Conservation (phyloP, 1,284 basidiomycete genomes). For the Farysia itapuensis region DNA sequence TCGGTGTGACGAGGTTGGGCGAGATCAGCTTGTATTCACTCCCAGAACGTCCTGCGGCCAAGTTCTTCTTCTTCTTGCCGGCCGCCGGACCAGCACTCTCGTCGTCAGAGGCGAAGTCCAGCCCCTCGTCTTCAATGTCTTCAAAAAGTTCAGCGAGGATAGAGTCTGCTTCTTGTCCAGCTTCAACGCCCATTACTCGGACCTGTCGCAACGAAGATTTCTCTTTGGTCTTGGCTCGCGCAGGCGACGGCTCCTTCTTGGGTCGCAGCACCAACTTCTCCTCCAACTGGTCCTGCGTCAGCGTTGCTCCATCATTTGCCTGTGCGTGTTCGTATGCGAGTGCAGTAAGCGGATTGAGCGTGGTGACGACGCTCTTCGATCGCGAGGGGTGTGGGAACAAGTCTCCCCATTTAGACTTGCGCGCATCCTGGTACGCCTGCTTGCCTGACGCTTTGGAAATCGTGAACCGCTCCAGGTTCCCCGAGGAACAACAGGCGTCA, state of each 20-base stretch:
- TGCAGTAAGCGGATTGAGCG: conserved; percentile 19
- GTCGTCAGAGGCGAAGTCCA: background rate
- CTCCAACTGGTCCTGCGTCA: background rate
- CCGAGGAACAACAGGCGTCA: conserved; percentile 81
- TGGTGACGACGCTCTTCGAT: conserved; percentile 9
- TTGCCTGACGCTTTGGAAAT: conserved; percentile 90
- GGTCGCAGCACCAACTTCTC: conserved; percentile 6
- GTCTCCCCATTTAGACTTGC: conserved; percentile 91
- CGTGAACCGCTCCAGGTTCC: conserved; percentile 84
- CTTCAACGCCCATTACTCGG: conserved; percentile 1
- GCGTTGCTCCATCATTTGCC: background rate
- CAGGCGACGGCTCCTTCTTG: conserved; percentile 2
- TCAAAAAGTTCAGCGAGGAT: conserved; percentile 19
- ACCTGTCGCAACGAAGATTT: no score
- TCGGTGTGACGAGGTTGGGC: conserved; percentile 29
- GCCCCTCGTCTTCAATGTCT: conserved; percentile 6
- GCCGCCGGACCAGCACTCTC: background rate
- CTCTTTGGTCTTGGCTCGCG: background rate
- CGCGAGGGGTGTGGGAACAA: conserved; percentile 75
- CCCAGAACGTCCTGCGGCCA: background rate
- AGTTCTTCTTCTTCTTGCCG: background rate
- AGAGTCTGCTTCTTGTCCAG: conserved; percentile 9
- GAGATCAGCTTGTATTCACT: conserved; percentile 11
- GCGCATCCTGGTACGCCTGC: conserved; percentile 90
- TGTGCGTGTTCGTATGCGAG: conserved; percentile 7